Evolutionary conservation across 257 asterid species (phyloP), one percentile per base, ranked within the genome.

Genomic region (Linaria vulgaris): DNA sequence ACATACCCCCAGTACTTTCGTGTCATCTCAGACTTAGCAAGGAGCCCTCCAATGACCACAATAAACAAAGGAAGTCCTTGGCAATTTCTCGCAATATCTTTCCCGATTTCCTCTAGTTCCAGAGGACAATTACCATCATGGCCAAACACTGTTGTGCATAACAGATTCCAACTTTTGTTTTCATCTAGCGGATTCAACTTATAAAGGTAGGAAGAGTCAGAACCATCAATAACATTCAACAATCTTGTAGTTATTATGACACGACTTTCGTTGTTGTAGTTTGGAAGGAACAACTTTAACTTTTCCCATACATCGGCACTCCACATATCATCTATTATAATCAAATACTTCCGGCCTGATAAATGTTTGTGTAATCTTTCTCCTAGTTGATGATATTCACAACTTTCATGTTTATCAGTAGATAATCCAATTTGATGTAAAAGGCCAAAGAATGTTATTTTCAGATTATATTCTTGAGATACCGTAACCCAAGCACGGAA

Each of bases 51-150:
- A 27, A 74, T 59, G 8, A 74, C 74, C 9, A 64, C 65, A 38
- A 69, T 58, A 38, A 72, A 68, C 12, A 74, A 46, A 5, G 79
- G 79, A 52, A 74, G 74, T 24, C 79, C 79, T 7, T 53, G 12
- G 17, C 79, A 74, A 41, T 30, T 74, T 64, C 54, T 64, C 16
- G 68, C 65, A n/a, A 69, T 69, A 30, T 43, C 20, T 39, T 59
- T 70, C 20, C 75, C 79, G 48, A 56, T 21, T 49, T 55, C 67
- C 47, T 63, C 72, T 59, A 75, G 24, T 51, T 70, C 74, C 22
- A 23, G 57, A 30, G 73, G 67, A 46, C 70, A 70, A 23, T 20
- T 39, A 53, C 2, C n/a, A n/a, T n/a, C 59, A 38, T 48, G 3
- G 7, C 27, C 59, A 47, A 74, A 65, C 10, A 48, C 51, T 15